Evolutionary conservation across 2,329 filamentous ascomycete species (phyloP).

Genomic region (Hymenoscyphus occultus): DNA sequence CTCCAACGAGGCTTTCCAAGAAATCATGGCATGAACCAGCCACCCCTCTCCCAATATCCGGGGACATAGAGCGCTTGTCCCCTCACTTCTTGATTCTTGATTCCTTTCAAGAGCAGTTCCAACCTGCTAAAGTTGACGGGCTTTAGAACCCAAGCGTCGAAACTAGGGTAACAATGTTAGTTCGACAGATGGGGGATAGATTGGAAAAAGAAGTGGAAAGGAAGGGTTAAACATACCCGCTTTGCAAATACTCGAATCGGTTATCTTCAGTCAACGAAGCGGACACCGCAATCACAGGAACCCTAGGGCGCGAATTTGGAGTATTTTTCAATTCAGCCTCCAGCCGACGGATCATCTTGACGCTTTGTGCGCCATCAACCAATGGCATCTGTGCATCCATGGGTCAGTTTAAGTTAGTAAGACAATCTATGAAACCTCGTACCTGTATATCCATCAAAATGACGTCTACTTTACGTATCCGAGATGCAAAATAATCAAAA

Average conservation of each 20-base stretch:
- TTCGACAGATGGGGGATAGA: too few species aligned
- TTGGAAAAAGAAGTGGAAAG: not conserved
- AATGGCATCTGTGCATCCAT: constrained; percentile 25
- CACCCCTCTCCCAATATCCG: constrained; percentile 25
- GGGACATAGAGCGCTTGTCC: constrained; percentile 20
- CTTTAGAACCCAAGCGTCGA: constrained; percentile 30
- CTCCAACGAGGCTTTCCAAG: not conserved
- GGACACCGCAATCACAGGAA: constrained; percentile 30
- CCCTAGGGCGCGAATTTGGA: constrained; percentile 13
- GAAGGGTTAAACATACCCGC: constrained; percentile 23
- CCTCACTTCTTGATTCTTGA: constrained; percentile 16
- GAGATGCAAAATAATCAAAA: constrained; percentile 66
- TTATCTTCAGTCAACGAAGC: constrained; percentile 21
- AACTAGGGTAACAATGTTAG: constrained; percentile 16
- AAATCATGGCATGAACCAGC: constrained; percentile 29
- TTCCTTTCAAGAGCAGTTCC: constrained; percentile 24
- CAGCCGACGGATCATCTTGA: constrained; percentile 27
- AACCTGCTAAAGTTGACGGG: constrained; percentile 26
- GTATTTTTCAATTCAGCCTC: constrained; percentile 20
- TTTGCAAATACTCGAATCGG: constrained; percentile 28
- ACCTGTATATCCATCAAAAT: constrained; percentile 33
- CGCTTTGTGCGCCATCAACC: constrained; percentile 25
- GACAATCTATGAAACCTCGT: not conserved
- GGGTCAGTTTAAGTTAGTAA: not conserved
- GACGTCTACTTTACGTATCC: constrained; percentile 33